Evolutionary conservation across 805 yeast genomes (phyloP).

Genomic region (Tetrapisispora arboricola): DNA sequence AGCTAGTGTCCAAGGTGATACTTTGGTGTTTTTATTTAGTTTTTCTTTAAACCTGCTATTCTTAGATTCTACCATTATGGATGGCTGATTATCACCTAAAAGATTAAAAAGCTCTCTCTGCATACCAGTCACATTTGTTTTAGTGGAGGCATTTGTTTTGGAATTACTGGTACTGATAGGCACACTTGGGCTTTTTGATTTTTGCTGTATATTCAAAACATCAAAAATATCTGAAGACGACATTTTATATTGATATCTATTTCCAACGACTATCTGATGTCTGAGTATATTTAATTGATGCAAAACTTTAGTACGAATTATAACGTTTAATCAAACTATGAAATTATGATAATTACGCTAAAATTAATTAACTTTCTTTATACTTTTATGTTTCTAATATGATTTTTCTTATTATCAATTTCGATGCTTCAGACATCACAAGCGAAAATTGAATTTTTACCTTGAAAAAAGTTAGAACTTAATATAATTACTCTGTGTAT

Average conservation of each 20-base stretch:
- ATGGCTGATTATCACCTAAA: conserved; percentile 87
- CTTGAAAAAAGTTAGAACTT: no score
- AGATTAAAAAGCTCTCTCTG: conserved; percentile 82
- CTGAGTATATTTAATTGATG: no score
- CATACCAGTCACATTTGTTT: conserved; percentile 49
- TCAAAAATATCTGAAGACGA: conserved; percentile 60
- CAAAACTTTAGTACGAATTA: no score
- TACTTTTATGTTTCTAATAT: no score
- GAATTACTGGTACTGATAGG: conserved; percentile 10
- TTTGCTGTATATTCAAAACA: conserved; percentile 52
- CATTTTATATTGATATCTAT: conserved; percentile 8
- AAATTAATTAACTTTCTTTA: no score
- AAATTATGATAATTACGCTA: no score
- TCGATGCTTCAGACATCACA: no score
- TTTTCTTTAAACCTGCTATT: conserved; percentile 52
- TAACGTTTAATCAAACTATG: no score
- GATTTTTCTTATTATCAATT: no score
- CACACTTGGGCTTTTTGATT: conserved; percentile 16
- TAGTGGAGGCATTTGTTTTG: conserved; percentile 1
- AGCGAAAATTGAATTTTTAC: no score
- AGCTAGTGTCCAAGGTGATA: conserved; percentile 74
- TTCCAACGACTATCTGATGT: no score
- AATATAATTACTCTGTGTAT: no score
- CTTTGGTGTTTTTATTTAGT: conserved; percentile 48
- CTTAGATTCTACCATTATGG: conserved; percentile 42